Conservation (phyloP, 805 yeast species). For the Metschnikowia borealis region DNA sequence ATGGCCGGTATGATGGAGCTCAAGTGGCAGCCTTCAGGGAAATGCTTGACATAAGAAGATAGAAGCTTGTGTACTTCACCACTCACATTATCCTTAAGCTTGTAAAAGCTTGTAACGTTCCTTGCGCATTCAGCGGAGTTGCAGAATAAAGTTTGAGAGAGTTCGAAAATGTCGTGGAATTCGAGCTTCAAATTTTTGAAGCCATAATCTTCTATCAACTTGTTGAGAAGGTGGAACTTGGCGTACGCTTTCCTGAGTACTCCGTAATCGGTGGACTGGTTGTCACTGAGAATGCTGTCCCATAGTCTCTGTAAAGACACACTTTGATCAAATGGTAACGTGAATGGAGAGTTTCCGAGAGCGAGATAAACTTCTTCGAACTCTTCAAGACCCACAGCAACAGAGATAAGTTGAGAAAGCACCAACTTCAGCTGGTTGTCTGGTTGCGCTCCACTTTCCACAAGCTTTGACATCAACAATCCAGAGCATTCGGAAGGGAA, state of each 20-base stretch:
- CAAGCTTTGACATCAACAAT: constrained; percentile 11
- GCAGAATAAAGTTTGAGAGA: constrained; percentile 19
- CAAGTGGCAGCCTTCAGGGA: background rate
- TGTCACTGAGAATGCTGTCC: constrained; percentile 10
- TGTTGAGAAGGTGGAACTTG: constrained; percentile 30
- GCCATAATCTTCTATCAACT: constrained; percentile 12
- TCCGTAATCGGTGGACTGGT: constrained; percentile 21
- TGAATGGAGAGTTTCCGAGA: background rate
- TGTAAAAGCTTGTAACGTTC: constrained; percentile 36
- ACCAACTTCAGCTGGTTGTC: background rate
- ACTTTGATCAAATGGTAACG: background rate
- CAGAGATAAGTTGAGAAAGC: background rate
- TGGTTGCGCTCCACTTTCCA: constrained; percentile 12
- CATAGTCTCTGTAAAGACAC: constrained; percentile 1
- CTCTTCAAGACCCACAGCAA: background rate
- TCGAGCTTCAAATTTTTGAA: constrained; percentile 1
- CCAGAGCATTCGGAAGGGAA: constrained; percentile 17
- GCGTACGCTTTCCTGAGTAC: constrained; percentile 16
- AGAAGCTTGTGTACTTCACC: constrained; percentile 26
- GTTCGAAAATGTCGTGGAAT: constrained; percentile 16
- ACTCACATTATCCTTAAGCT: constrained; percentile 36
- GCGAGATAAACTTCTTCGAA: background rate
- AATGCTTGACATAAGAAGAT: constrained; percentile 13
- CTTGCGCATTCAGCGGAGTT: constrained; percentile 21
- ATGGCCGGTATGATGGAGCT: constrained; percentile 7